These are phyloP conservation scores for Diaporthe sp. DNA, from an alignment of 2,329 filamentous ascomycete species.

Conservation along the genomic window DNA sequence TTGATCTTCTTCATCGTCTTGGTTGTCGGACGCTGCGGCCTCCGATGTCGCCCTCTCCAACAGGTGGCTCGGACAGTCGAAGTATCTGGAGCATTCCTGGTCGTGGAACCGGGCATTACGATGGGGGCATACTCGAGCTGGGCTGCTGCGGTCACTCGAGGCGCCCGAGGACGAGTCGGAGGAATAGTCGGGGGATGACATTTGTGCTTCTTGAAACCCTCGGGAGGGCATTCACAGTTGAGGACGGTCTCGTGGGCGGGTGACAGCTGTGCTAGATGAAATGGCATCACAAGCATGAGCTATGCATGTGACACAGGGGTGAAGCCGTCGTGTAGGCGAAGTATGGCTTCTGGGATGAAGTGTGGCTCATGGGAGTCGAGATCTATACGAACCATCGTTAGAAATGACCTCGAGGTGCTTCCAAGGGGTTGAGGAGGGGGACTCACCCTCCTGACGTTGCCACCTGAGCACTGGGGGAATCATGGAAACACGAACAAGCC, in stretches of 20 bases:
- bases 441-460: constrained; percentile 19
- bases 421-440: not conserved
- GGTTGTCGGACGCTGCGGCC: constrained; percentile 47
- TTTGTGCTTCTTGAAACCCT: constrained; percentile 31
- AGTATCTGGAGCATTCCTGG: constrained; percentile 61
- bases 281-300: constrained; percentile 2
- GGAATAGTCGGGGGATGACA: constrained; percentile 40
- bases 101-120: constrained; percentile 56
- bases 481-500: constrained; percentile 13
- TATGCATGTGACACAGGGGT: not conserved
- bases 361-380: not conserved
- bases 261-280: not conserved
- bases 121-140: constrained; percentile 54
- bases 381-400: not conserved
- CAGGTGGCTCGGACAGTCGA: constrained; percentile 64
- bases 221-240: not conserved
- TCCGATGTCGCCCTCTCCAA: constrained; percentile 52
- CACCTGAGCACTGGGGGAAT: not conserved
- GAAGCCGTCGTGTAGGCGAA: not conserved
- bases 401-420: not conserved
- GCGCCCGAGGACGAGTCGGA: constrained; percentile 34
- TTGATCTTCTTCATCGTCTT: constrained; percentile 43
- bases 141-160: constrained; percentile 4
- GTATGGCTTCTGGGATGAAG: not conserved
- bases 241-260: constrained; percentile 19